phyloP scores from a whole-genome alignment of 768 basidiomycete genomes.

The Collybiopsis luxurians region DNA sequence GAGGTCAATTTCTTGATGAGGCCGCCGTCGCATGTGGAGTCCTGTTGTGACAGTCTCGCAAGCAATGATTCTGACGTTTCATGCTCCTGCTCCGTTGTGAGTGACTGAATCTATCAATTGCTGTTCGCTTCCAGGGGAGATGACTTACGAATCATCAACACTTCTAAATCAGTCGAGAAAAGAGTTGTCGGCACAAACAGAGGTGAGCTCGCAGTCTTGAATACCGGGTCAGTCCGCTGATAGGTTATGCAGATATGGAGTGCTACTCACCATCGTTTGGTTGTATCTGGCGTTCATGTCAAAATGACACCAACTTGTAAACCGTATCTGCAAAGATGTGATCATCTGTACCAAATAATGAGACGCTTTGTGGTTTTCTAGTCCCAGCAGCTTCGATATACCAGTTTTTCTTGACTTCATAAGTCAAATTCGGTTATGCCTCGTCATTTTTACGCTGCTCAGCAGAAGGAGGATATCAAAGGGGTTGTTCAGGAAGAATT shows the following conservation, averaged over 20 bases:
- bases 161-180: neutral
- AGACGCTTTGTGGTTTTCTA: too few relatives aligned
- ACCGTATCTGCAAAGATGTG: neutral
- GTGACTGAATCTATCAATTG: neutral
- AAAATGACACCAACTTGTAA: slow-evolving; percentile 48
- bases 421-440: too few relatives aligned
- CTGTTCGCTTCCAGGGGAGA: neutral
- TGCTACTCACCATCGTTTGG: slow-evolving; percentile 45
- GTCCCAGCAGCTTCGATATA: too few relatives aligned
- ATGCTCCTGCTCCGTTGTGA: slow-evolving; percentile 28
- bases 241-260: slow-evolving; percentile 51
- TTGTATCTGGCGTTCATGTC: slow-evolving; percentile 52
- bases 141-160: neutral
- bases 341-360: neutral
- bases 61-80: slow-evolving; percentile 27
- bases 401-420: too few relatives aligned
- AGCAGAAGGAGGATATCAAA: too few relatives aligned
- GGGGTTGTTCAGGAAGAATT: too few relatives aligned
- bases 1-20: too few relatives aligned
- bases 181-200: neutral
- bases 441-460: too few relatives aligned
- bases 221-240: neutral
- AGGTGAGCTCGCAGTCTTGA: neutral
- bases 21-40: too few relatives aligned
- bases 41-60: slow-evolving; percentile 24